Conservation (phyloP, 2,329 filamentous ascomycete species). For the Macroventuria anomochaeta region DNA sequence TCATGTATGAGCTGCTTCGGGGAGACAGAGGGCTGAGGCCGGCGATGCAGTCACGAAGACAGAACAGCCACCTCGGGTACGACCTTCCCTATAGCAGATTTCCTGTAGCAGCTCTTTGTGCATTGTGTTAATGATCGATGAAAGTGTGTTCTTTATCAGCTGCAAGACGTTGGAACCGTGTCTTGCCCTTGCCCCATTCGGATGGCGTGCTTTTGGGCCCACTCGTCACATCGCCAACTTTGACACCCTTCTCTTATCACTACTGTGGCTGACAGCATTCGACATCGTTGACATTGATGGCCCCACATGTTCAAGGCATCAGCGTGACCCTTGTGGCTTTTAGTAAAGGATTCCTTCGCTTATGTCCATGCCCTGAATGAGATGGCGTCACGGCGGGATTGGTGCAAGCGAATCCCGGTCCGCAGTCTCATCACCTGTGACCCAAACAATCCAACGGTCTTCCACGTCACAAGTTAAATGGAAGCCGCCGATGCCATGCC, state of each 20-base stretch:
- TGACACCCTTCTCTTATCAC: background rate
- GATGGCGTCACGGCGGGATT: slow-evolving; percentile 6
- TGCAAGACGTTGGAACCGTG: background rate
- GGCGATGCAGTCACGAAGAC: too few relatives aligned
- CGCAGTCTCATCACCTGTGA: background rate
- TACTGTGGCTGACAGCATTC: background rate
- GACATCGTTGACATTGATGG: background rate
- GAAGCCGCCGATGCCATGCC: slow-evolving; percentile 24
- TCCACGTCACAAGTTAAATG: slow-evolving; percentile 12
- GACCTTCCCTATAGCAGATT: too few relatives aligned
- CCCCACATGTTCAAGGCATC: background rate
- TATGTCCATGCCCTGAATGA: background rate
- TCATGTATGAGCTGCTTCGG: too few relatives aligned
- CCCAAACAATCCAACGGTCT: background rate
- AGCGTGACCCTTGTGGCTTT: background rate
- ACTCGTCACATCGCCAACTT: background rate
- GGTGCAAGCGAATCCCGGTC: slow-evolving; percentile 9
- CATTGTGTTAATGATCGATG: too few relatives aligned
- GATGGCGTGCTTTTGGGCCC: background rate
- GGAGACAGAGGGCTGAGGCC: too few relatives aligned
- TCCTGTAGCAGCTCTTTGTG: too few relatives aligned
- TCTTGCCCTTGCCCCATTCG: background rate
- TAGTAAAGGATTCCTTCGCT: background rate
- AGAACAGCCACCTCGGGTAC: too few relatives aligned
- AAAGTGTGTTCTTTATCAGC: too few relatives aligned